A percentile compares a stretch with the other conserved stretches of the same genome.
phyloP scores from a whole-genome alignment of 805 yeast species.

The Cyberlindnera mississippiensis region DNA sequence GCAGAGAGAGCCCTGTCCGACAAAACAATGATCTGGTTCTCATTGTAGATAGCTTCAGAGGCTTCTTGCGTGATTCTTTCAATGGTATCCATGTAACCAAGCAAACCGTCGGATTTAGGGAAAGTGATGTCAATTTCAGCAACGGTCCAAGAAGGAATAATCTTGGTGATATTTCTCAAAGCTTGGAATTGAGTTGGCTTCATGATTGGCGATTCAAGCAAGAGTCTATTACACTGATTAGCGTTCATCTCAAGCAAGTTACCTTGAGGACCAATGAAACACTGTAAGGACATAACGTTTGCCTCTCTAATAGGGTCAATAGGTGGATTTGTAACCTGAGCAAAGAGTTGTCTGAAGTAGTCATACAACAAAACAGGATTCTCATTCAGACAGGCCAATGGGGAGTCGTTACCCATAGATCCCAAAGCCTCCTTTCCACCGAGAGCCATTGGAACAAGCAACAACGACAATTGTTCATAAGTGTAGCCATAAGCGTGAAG shows the following conservation, averaged over 20 bases:
- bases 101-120: constrained; percentile 73
- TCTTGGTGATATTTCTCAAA: constrained; percentile 62
- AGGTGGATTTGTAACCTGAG: constrained; percentile 98
- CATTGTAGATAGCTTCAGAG: constrained; percentile 73
- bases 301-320: constrained; percentile 97
- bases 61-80: constrained; percentile 88
- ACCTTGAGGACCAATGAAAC: constrained; percentile 98
- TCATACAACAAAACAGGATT: constrained; percentile 90
- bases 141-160: constrained; percentile 84
- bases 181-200: constrained; percentile 72
- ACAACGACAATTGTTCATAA: constrained; percentile 81
- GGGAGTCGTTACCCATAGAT: constrained; percentile 97
- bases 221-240: constrained; percentile 83
- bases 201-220: constrained; percentile 79
- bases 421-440: constrained; percentile 94
- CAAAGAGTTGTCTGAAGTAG: constrained; percentile 92
- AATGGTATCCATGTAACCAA: constrained; percentile 80
- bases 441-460: constrained; percentile 90
- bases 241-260: constrained; percentile 91
- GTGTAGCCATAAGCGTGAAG: constrained; percentile 88
- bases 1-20: constrained; percentile 64
- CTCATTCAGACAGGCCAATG: constrained; percentile 89
- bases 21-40: constrained; percentile 69
- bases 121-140: constrained; percentile 86
- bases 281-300: constrained; percentile 95